Evolutionary conservation across 345 rosid species (phyloP).

Genomic region (Salix udensis): DNA sequence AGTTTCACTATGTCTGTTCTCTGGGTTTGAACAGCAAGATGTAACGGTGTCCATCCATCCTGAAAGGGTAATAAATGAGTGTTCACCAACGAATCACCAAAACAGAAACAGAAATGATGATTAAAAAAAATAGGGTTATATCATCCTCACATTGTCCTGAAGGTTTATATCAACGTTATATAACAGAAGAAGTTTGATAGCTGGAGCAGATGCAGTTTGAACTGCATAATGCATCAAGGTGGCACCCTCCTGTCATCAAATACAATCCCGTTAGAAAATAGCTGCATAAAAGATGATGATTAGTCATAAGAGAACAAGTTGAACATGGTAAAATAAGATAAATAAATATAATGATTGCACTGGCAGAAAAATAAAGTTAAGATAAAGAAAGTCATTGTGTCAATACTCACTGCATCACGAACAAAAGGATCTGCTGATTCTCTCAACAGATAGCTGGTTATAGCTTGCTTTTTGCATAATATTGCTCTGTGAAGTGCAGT

Average conservation of each 20-base stretch:
- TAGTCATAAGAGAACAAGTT: too few relatives aligned
- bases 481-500: conserved; percentile 88
- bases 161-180: conserved; percentile 79
- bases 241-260: conserved; percentile 67
- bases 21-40: conserved; percentile 81
- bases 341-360: neutral
- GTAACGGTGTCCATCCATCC: conserved; percentile 98
- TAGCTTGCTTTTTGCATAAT: conserved; percentile 76
- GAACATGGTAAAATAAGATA: neutral
- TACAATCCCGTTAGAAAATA: neutral
- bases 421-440: conserved; percentile 90
- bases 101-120: neutral
- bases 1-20: conserved; percentile 81
- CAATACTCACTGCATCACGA: conserved; percentile 54
- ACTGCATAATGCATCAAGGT: conserved; percentile 93
- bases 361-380: neutral
- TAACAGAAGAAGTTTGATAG: conserved; percentile 69
- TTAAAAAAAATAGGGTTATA: neutral
- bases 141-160: conserved; percentile 65
- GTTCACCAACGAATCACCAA: neutral
- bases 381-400: neutral
- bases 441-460: conserved; percentile 71
- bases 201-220: conserved; percentile 66
- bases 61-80: conserved; percentile 23
- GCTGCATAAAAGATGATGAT: neutral